Evolutionary conservation across 306 rosid species (phyloP).

Genomic region (Argentina anserina): DNA sequence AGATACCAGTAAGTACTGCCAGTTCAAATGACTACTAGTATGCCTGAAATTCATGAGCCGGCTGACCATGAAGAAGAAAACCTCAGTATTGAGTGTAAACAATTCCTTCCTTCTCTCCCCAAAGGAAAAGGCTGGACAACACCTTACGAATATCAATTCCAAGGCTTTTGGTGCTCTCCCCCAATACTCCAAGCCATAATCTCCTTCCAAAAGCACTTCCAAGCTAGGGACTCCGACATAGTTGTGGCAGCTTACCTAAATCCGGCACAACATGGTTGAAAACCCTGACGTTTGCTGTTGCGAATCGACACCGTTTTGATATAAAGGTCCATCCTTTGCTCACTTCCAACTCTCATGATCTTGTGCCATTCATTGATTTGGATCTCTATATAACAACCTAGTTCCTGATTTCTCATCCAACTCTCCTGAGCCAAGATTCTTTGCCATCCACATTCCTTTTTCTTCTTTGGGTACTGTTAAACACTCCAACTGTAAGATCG

Average conservation of each 20-base stretch:
- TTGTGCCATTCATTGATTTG: conserved; percentile 44
- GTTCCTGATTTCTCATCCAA: conserved; percentile 32
- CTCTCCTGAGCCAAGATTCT: conserved; percentile 1
- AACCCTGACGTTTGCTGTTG: conserved; percentile 42
- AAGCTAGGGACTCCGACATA: conserved; percentile 37
- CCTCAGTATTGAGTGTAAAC: conserved; percentile 25
- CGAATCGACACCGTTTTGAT: conserved; percentile 23
- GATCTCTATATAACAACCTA: conserved; percentile 25
- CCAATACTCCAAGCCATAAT: conserved; percentile 33
- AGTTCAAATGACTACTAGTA: too few species aligned
- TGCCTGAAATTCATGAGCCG: too few species aligned
- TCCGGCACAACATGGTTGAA: conserved; percentile 69
- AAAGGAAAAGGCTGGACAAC: conserved; percentile 48
- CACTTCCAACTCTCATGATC: conserved; percentile 45
- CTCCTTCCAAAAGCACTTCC: conserved; percentile 53
- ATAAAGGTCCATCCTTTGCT: conserved; percentile 42
- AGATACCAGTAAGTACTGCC: too few species aligned
- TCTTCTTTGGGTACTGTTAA: background rate
- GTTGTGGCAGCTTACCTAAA: conserved; percentile 45
- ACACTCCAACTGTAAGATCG: background rate
- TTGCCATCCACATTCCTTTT: background rate
- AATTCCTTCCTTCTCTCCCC: conserved; percentile 44
- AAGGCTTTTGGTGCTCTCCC: conserved; percentile 49
- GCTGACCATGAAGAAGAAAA: background rate
- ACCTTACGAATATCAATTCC: conserved; percentile 31